A percentile compares a stretch with the other conserved stretches of the same genome.
Evolutionary conservation across 192 early-diverging fungal genomes (phyloP).

Genomic region (Podila verticillata): DNA sequence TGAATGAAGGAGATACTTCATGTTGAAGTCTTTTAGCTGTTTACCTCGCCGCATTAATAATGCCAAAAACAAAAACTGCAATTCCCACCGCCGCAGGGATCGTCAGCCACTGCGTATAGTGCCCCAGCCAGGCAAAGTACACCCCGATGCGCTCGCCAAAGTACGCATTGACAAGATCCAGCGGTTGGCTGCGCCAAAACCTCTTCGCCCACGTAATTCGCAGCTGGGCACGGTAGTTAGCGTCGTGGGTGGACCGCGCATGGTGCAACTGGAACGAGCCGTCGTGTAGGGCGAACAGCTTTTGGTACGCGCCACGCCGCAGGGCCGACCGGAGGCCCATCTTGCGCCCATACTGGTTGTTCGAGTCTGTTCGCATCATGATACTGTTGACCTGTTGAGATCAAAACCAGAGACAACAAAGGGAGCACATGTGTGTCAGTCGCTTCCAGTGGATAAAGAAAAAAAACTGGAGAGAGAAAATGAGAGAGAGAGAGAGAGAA

Average conservation of each 20-base stretch:
- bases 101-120: constrained; percentile 67
- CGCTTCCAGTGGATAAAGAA: neutral
- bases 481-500: no score
- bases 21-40: neutral
- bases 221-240: constrained; percentile 53
- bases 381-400: constrained; percentile 24
- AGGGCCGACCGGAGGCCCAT: constrained; percentile 32
- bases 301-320: constrained; percentile 28
- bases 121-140: constrained; percentile 76
- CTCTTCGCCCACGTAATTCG: constrained; percentile 53
- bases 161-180: constrained; percentile 61
- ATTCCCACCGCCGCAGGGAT: constrained; percentile 61
- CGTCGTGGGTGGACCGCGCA: constrained; percentile 3
- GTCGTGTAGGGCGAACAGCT: constrained; percentile 62
- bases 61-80: constrained; percentile 61
- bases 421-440: neutral
- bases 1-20: no score
- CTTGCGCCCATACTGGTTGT: constrained; percentile 15
- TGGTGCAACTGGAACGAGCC: constrained; percentile 43
- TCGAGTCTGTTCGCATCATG: constrained; percentile 38
- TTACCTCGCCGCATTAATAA: constrained; percentile 40
- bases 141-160: constrained; percentile 73
- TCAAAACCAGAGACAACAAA: no score
- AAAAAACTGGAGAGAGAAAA: neutral
- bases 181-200: constrained; percentile 53